Base-by-base conservation (phyloP, 768 basidiomycete genomes). In the Lepiota venenata region DNA sequence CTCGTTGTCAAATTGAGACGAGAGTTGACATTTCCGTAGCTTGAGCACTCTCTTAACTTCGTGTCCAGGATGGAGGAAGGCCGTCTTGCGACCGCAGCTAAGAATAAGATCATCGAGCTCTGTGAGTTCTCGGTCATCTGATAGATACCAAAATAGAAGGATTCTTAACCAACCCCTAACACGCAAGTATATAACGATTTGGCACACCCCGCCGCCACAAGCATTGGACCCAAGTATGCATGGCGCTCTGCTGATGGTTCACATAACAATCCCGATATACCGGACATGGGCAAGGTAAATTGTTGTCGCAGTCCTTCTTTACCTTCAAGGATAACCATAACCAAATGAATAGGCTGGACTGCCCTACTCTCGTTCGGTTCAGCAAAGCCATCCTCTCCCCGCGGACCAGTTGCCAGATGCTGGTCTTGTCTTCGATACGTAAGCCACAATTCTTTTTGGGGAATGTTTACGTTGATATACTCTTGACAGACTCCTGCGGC, bases 311-410 rank as follows among this genome's bases (percentile, higher is more conserved):
- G 11, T 32, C 44, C 44, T 21, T n/a, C 29, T 27, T 7, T 16
- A n/a, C 38, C 53, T 21, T 25, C 42, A 32, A 11, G 32, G 45
- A 46, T 56, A 20, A 38, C 47, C 25, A 46, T 56, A 20, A 38
- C 47, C 25, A 11, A 43, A 2, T 46, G 12, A 57, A 29, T 48
- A 77, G 72, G 88, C 91, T 2, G 81, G 83, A 4, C 83, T 78
- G 11, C 85, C 91, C 0, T 93, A 93, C 64, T 78, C 89, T n/a
- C 82, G 91, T 20, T 91, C 87, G 43, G 92, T 93, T 20, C 87
- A 89, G 59, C 85, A 88, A 63, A 65, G 52, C 1, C 77, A 85
- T 56, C 79, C 87, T 2, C 71, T 90, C 2, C 85, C 90, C 0
- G 71, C 64, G 42, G 81, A 86, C 61, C 81, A 84, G 54, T 73